These are phyloP conservation scores for Arthroderma uncinatum DNA, from an alignment of 2,329 filamentous ascomycete genomes.

Conservation along the genomic window DNA sequence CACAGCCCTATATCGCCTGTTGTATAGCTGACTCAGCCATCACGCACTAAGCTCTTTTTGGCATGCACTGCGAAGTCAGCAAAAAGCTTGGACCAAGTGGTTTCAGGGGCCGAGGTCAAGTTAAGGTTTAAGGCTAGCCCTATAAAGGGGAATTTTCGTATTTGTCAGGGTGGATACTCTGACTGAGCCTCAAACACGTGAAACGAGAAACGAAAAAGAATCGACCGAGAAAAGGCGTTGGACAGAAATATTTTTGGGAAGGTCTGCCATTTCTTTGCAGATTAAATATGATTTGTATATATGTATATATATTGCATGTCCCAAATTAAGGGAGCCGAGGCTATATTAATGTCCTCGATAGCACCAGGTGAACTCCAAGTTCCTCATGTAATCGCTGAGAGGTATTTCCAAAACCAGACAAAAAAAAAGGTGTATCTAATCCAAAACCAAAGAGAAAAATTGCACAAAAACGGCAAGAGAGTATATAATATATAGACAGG, in stretches of 20 bases:
- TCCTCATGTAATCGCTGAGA: slow-evolving; percentile 3
- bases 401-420: slow-evolving; percentile 4
- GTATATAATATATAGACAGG: not conserved
- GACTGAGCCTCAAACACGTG: not conserved
- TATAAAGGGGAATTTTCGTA: not conserved
- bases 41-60: not conserved
- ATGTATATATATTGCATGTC: not conserved
- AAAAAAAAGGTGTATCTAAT: not conserved
- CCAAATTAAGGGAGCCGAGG: not conserved
- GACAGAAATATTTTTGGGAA: not conserved
- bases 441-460: not conserved
- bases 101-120: not conserved
- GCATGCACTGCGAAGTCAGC: not conserved
- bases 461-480: not conserved
- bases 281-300: not conserved
- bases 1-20: not conserved
- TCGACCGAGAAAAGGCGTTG: not conserved
- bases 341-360: not conserved
- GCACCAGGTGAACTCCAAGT: not conserved
- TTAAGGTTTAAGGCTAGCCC: not conserved
- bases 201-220: not conserved
- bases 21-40: not conserved
- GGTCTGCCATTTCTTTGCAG: not conserved
- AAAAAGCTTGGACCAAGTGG: not conserved
- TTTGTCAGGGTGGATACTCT: not conserved